A percentile compares a stretch with the other conserved stretches of the same genome.
Conservation (phyloP, 345 rosid genomes). For the Cardamine chenopodiifolia region DNA sequence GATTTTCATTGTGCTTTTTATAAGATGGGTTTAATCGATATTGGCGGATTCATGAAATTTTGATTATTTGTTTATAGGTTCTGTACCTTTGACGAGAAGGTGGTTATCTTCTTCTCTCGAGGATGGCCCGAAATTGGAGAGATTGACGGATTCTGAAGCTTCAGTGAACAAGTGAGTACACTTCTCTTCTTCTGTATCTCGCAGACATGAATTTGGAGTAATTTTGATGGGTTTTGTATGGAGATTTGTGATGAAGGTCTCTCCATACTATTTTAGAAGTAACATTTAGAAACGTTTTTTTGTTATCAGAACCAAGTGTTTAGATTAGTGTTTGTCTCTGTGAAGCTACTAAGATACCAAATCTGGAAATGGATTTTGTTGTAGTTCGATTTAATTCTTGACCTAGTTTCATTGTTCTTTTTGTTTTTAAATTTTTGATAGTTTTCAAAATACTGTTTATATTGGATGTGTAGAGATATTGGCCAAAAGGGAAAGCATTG, state of each 20-base stretch:
- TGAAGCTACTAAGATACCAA: slow-evolving; percentile 1
- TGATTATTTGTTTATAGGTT: slow-evolving; percentile 34
- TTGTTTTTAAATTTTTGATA: background rate
- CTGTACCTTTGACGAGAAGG: slow-evolving; percentile 29
- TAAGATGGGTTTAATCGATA: background rate
- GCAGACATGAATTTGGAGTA: background rate
- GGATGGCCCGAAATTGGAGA: slow-evolving; percentile 10
- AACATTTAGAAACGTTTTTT: background rate
- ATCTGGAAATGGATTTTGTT: slow-evolving; percentile 6
- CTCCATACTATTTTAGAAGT: background rate
- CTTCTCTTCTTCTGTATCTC: background rate
- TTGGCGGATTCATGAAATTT: background rate
- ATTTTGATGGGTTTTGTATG: background rate
- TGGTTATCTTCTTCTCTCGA: slow-evolving; percentile 33
- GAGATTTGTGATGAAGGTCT: background rate
- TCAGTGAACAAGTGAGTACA: slow-evolving; percentile 20
- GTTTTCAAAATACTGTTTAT: background rate
- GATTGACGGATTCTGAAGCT: background rate
- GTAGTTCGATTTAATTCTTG: background rate
- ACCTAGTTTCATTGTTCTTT: background rate
- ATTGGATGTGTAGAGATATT: slow-evolving; percentile 25
- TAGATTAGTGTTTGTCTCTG: background rate
- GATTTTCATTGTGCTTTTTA: background rate
- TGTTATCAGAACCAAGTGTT: background rate
- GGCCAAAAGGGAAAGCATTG: slow-evolving; percentile 26